Base-by-base conservation (phyloP, 2,329 filamentous ascomycete genomes). In the Aureobasidium subglaciale region DNA sequence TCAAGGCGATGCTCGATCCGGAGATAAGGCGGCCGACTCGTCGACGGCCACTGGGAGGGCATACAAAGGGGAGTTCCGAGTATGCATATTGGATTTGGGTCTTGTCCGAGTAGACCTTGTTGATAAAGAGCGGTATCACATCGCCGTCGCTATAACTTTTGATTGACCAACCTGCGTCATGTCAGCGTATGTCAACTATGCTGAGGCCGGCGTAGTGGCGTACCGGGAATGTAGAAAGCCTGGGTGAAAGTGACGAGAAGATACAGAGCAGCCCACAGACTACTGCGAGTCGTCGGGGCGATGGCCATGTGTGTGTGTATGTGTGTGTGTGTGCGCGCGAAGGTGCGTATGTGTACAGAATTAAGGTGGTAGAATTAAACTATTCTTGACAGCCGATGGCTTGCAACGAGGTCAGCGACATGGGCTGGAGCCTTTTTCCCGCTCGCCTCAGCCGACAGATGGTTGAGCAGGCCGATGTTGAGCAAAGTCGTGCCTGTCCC, bases 1-100 rank as follows among this genome's bases (percentile, higher is more conserved):
- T 95, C 43, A 95, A 78, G 1, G 88, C 84, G 55, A 95, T 81
- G 67, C 82, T 88, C 67, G 90, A 81, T 43, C 89, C 88, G 61
- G 86, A 88, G 54, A 88, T 79, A 56, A 91, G 78, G 16, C 83
- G 82, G 5, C 82, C 83, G 34, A 85, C 86, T 50, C 80, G 77
- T 60, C 75, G 78, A 59, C 81, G 78, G 48, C 87, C 87, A 8
- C 84, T 87, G 1, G 88, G 86, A 10, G 87, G 87, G 66, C 89
- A 95, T 54, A 92, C 87, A 68, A 95, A 95, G 7, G 90, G 89
- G 1, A 95, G 83, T 63, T 93, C 87, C 68, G 86, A 88, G 74
- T 92, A 95, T 62, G 89, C 89, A 80, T 90, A 95, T 70, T 95
- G 89, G n/a, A 95, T 76, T 68, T 93, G 86, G 7, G 88, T 93